Conservation (phyloP, 2,329 filamentous ascomycete genomes). For the Ceratocystis lukuohia region DNA sequence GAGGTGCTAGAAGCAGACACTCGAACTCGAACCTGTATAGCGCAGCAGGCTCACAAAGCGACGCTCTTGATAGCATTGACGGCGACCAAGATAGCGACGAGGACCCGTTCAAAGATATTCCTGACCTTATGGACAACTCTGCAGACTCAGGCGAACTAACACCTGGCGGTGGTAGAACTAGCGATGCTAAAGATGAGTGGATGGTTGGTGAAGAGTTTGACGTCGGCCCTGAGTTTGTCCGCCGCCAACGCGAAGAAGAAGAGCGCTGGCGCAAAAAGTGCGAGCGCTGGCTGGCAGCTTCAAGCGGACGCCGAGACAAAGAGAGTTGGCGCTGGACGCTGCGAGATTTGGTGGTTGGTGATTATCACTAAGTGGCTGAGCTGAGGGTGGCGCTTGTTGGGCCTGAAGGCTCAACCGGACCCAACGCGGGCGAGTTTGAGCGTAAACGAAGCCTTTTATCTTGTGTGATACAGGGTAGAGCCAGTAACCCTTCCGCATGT, state of each 20-base stretch:
- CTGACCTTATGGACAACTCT: conserved; percentile 65
- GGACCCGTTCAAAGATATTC: conserved; percentile 89
- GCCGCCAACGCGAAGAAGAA: conserved; percentile 81
- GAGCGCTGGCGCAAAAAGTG: conserved; percentile 81
- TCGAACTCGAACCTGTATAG: conserved; percentile 17
- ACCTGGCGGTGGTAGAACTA: conserved; percentile 31
- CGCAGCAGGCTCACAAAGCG: conserved; percentile 27
- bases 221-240: conserved; percentile 85
- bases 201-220: conserved; percentile 94
- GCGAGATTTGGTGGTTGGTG: conserved; percentile 41
- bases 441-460: background rate
- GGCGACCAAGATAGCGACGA: conserved; percentile 71
- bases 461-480: background rate
- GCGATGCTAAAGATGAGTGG: conserved; percentile 61
- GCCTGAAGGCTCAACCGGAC: background rate
- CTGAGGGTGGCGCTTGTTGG: background rate
- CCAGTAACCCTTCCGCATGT: background rate
- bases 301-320: conserved; percentile 40
- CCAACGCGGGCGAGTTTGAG: background rate
- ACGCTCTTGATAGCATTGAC: conserved; percentile 45
- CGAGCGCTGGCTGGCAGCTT: conserved; percentile 59
- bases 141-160: conserved; percentile 35
- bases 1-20: conserved; percentile 13
- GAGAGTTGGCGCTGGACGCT: conserved; percentile 68
- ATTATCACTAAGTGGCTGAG: conserved; percentile 22